phyloP scores from a whole-genome alignment of 1,284 basidiomycete genomes.

The Pulchroboletus neoregius region DNA sequence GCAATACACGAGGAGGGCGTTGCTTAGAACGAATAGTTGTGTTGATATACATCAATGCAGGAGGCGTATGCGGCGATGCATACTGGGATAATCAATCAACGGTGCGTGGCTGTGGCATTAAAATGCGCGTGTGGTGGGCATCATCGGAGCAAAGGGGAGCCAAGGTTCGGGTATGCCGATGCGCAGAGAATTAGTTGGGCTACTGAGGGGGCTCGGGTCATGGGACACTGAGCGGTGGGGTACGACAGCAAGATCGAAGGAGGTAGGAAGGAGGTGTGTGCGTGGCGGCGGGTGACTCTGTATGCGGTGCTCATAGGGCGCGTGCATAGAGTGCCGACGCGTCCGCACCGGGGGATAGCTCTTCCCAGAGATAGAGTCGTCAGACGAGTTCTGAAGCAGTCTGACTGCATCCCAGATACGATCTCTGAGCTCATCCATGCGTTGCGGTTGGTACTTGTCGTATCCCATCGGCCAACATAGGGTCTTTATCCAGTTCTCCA shows the following conservation, averaged over 20 bases:
- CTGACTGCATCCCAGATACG: constrained; percentile 51
- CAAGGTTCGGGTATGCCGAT: constrained; percentile 29
- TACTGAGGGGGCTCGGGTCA: constrained; percentile 13
- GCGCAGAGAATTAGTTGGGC: constrained; percentile 1
- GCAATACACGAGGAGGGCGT: background rate
- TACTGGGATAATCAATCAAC: background rate
- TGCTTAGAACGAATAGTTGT: background rate
- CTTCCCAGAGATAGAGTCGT: constrained; percentile 14
- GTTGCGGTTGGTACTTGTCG: constrained; percentile 40
- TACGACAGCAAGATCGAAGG: constrained; percentile 7
- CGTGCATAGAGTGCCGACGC: constrained; percentile 16
- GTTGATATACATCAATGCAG: background rate
- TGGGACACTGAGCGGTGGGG: background rate
- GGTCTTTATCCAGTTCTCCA: constrained; percentile 51
- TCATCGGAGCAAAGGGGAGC: constrained; percentile 1
- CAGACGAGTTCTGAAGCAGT: constrained; percentile 21
- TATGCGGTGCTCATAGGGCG: constrained; percentile 4
- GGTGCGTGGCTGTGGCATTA: background rate
- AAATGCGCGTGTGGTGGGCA: background rate
- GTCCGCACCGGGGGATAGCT: background rate
- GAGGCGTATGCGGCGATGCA: background rate
- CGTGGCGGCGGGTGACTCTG: background rate
- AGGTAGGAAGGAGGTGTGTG: background rate
- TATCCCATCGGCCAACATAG: constrained; percentile 59
- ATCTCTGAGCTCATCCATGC: constrained; percentile 41